These are phyloP conservation scores for Lipomyces orientalis DNA, from an alignment of 805 yeast genomes.

Conservation along the genomic window DNA sequence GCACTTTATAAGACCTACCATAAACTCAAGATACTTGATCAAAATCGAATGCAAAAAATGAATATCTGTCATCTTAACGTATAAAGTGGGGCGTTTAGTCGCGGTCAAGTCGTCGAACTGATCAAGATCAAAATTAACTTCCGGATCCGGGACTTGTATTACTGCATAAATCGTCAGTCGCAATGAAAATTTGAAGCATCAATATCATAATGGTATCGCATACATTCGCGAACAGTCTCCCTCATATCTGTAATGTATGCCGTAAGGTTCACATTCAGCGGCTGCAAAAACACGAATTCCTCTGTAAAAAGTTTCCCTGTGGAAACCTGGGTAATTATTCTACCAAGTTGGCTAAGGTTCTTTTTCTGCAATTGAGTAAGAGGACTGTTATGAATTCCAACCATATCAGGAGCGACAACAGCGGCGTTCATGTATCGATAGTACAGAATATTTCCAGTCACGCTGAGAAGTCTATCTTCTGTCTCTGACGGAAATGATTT, in stretches of 20 bases:
- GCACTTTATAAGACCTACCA: conserved; percentile 23
- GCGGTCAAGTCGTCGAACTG: conserved; percentile 72
- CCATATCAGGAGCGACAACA: conserved; percentile 50
- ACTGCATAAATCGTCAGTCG: conserved; percentile 40
- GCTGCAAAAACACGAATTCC: conserved; percentile 72
- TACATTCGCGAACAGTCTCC: conserved; percentile 49
- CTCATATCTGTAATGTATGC: conserved; percentile 56
- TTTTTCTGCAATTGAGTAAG: conserved; percentile 45
- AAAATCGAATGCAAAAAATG: conserved; percentile 49
- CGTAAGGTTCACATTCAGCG: conserved; percentile 73
- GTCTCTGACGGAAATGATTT: conserved; percentile 58
- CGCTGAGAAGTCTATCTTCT: conserved; percentile 64
- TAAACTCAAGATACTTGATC: conserved; percentile 41
- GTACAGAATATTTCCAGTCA: conserved; percentile 63
- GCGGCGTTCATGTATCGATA: conserved; percentile 47
- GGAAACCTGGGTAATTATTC: conserved; percentile 68
- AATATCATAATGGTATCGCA: not conserved
- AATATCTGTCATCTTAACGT: conserved; percentile 47
- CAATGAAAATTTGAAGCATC: not conserved
- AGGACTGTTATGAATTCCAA: conserved; percentile 56
- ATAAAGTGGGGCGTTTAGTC: conserved; percentile 51
- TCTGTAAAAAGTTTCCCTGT: conserved; percentile 68
- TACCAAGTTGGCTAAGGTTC: conserved; percentile 63
- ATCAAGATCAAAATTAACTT: conserved; percentile 62
- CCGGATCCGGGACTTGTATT: conserved; percentile 62